These are phyloP conservation scores for Cercospora canescens DNA, from an alignment of 2,329 filamentous ascomycete species.

Conservation along the genomic window DNA sequence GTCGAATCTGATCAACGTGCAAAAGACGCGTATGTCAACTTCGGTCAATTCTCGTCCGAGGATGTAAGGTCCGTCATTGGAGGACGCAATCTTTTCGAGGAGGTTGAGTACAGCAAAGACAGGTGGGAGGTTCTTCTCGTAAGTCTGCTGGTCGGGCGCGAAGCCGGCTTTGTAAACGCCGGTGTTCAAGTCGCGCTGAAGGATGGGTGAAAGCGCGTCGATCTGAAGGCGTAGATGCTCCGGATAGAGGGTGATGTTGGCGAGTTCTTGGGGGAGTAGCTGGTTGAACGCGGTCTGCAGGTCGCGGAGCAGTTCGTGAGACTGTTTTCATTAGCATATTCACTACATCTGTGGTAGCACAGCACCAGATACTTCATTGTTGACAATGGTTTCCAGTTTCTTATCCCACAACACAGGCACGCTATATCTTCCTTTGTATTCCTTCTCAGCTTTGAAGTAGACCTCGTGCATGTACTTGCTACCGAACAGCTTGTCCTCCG, in stretches of 20 bases:
- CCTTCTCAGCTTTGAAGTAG: conserved; percentile 61
- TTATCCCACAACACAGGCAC: conserved; percentile 65
- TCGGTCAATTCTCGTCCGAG: conserved; percentile 59
- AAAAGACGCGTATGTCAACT: conserved; percentile 59
- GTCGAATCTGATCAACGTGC: conserved; percentile 61
- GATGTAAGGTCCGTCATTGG: conserved; percentile 56
- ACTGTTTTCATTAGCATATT: conserved; percentile 28
- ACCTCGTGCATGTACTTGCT: conserved; percentile 61
- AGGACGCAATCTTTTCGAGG: conserved; percentile 52
- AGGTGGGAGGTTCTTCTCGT: conserved; percentile 54
- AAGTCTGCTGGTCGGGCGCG: conserved; percentile 55
- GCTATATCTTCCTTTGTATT: conserved; percentile 62
- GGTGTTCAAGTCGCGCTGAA: conserved; percentile 57
- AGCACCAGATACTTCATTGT: conserved; percentile 51
- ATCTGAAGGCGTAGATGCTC: conserved; percentile 49
- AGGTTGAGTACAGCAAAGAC: conserved; percentile 63
- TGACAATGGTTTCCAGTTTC: conserved; percentile 56
- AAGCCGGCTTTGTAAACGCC: conserved; percentile 64
- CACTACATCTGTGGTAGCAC: not conserved
- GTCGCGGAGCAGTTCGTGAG: conserved; percentile 58
- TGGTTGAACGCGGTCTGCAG: conserved; percentile 58
- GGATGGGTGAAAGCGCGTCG: conserved; percentile 54
- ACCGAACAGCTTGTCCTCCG: conserved; percentile 59
- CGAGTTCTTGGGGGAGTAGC: conserved; percentile 45
- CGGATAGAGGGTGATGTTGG: conserved; percentile 56